Conservation (phyloP, 148 eudicot genomes). For the Silene latifolia region DNA sequence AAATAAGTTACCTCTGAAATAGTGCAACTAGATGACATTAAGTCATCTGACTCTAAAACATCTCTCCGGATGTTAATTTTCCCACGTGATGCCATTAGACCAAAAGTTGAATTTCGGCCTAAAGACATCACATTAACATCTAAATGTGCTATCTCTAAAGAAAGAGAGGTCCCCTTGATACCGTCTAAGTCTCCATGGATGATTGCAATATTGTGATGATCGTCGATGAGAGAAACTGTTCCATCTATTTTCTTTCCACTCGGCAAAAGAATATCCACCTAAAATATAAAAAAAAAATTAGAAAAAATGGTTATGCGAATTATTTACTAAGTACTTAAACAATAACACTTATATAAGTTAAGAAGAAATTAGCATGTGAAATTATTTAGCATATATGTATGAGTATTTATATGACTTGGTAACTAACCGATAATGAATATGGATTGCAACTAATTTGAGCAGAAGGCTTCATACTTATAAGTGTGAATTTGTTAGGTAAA, state of each 20-base stretch:
- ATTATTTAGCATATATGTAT: not conserved
- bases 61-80: not conserved
- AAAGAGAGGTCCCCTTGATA: not conserved
- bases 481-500: too few relatives aligned
- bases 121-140: not conserved
- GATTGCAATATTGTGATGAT: not conserved
- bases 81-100: not conserved
- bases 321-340: not conserved
- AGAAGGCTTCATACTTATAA: too few relatives aligned
- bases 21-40: not conserved
- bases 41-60: not conserved
- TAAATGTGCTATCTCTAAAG: not conserved
- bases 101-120: not conserved
- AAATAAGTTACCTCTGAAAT: not conserved
- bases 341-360: not conserved
- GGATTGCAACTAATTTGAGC: too few relatives aligned
- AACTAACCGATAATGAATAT: too few relatives aligned
- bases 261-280: not conserved
- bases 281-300: too few relatives aligned
- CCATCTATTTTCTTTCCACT: not conserved
- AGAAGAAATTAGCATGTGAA: not conserved
- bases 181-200: not conserved
- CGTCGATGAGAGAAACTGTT: not conserved
- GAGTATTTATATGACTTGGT: not conserved
- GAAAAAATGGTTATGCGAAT: too few relatives aligned